Base-by-base conservation (phyloP, 2,329 filamentous ascomycete species). In the Biscogniauxia marginata region DNA sequence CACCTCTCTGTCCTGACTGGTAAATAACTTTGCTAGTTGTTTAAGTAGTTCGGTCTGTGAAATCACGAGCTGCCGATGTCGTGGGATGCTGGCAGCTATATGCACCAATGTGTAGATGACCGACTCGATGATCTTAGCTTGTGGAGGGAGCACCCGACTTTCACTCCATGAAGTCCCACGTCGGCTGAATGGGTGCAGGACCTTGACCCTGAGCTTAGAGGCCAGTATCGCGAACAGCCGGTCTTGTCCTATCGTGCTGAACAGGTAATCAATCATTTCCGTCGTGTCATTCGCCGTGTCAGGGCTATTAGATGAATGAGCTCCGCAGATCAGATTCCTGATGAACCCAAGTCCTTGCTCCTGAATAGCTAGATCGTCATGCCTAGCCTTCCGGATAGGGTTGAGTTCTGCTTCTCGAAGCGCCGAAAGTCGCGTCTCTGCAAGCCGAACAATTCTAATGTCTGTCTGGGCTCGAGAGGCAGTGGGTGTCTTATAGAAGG, bases 291-390 rank as follows among this genome's bases (percentile, higher is more conserved):
- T 71, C 6, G 76, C 71, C 13, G 74, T 73, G 16, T 83, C 74
- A 77, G 84, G 58, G 71, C 78, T 63, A 74, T 80, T 63, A 72
- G 84, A 64, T 72, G 77, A 58, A 13, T 73, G 71, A 7, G 74
- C 70, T 50, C 87, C 84, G 55, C 88, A 89, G 63, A 97, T 90
- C 25, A 98, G 79, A 72, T 99, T 99, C 53, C 93, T 84, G 60
- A 99, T 85, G 64, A 98, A 88, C 65, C 96, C 89, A 18, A 98
- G 83, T 0, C 88, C 90, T 73, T 98, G 93, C 70, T 96, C 91
- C 73, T 98, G 93, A 23, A 97, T 89, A 2, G 87, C 87, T 39
- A 93, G 79, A 62, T 96, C 90, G 62, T 96, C 89, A 62, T 86
- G 86, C 52, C 88, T 84, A 18, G 87, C 85, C 67, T 87, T 87